phyloP scores from a whole-genome alignment of 78 protist species.

The Cavenderia fasciculata region DNA sequence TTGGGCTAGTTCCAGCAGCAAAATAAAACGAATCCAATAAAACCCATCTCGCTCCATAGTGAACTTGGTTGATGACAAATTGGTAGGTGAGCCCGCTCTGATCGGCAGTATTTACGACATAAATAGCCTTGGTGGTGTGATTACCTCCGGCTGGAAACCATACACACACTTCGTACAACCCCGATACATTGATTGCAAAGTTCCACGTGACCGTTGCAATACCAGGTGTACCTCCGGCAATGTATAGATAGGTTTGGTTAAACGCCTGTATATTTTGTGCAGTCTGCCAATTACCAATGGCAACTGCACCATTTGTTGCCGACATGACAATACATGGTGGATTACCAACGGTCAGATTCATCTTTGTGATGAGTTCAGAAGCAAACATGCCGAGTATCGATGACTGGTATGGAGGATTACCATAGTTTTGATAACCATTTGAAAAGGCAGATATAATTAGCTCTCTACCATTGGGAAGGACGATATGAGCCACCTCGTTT shows the following conservation, averaged over 20 bases:
- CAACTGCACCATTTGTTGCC: background rate
- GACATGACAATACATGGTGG: slow-evolving; percentile 39
- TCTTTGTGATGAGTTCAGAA: background rate
- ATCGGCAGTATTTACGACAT: background rate
- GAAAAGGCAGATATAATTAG: slow-evolving; percentile 29
- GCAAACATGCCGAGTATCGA: slow-evolving; percentile 59
- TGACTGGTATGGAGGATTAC: slow-evolving; percentile 64
- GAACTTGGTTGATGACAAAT: slow-evolving; percentile 23
- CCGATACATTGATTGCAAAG: slow-evolving; percentile 12
- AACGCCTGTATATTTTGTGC: slow-evolving; percentile 22
- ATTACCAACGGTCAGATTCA: slow-evolving; percentile 18
- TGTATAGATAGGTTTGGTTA: slow-evolving; percentile 17
- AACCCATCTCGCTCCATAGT: slow-evolving; percentile 77
- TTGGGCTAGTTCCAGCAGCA: slow-evolving; percentile 22
- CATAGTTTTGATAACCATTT: slow-evolving; percentile 60
- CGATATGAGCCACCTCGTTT: slow-evolving; percentile 58
- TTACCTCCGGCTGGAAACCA: slow-evolving; percentile 51
- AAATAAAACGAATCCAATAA: slow-evolving; percentile 39
- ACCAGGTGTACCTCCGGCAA: slow-evolving; percentile 2
- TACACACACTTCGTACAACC: slow-evolving; percentile 62
- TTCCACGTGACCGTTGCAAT: background rate
- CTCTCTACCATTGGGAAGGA: slow-evolving; percentile 60
- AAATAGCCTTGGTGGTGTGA: background rate
- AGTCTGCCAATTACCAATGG: slow-evolving; percentile 1
- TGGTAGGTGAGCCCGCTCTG: background rate